Base-by-base conservation (phyloP, 2,329 filamentous ascomycete genomes). In the Aureobasidium sp. region DNA sequence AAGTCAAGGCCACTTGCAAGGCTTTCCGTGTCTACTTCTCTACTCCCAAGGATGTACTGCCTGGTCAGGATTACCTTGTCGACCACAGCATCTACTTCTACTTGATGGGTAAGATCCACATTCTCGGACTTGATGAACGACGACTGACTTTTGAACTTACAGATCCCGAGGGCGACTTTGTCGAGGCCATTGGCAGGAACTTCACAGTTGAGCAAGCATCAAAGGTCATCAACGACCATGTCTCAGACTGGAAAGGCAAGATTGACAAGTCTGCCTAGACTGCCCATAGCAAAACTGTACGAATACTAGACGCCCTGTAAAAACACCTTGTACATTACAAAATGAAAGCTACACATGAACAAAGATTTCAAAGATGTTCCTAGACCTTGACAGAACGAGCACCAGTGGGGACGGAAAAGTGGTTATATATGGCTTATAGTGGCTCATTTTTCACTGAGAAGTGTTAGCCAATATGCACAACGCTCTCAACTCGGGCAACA, bases 41-140 rank as follows among this genome's bases (percentile, higher is more conserved):
- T 71, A 99, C 94, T 51, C 94, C 94, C 36, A 81, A 85, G 68
- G 83, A 91, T 65, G 90, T 97, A 61, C 88, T 92, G 80, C 88
- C 91, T 1, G 94, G 93, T 1, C 89, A 97, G 79, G 94, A 99
- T 75, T 99, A 99, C 73, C 76, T 99, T 68, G 94, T 99, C 11
- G 94, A 99, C 75, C 94, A 99, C 78, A 97, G 91, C 75, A 99
- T 99, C 68, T 99, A 99, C 81, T 99, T 99, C 71, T 99, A 99
- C 75, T 78, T 99, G 67, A 99, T 99, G 94, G 84, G 83, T 86
- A 73, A 75, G n/a, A n/a, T n/a, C n/a, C n/a, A n/a, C n/a, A n/a
- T n/a, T n/a, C n/a, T n/a, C n/a, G n/a, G n/a, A n/a, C n/a, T n/a
- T n/a, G n/a, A n/a, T n/a, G n/a, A n/a, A n/a, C n/a, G n/a, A n/a